Evolutionary conservation across 2,329 filamentous ascomycete genomes (phyloP).

Genomic region (Diaporthe citriasiana): DNA sequence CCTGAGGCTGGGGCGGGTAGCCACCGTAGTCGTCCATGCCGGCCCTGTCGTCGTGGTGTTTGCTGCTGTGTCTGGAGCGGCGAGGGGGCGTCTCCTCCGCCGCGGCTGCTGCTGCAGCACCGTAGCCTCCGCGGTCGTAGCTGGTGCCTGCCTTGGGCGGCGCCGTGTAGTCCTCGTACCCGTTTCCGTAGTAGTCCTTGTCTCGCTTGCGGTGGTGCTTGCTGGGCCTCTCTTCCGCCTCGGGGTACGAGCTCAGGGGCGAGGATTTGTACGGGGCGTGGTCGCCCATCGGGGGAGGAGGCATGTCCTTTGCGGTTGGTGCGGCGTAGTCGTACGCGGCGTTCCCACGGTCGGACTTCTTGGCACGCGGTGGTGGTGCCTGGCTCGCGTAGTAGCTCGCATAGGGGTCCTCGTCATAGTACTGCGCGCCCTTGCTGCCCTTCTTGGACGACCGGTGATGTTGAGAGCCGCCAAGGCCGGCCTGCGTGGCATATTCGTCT

Average conservation of each 20-base stretch:
- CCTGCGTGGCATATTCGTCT: conserved; percentile 15
- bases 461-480: background rate
- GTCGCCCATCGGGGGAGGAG: conserved; percentile 34
- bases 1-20: conserved; percentile 8
- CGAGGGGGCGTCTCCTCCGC: conserved; percentile 31
- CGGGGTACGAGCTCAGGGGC: background rate
- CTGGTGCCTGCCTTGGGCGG: background rate
- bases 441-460: conserved; percentile 25
- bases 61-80: conserved; percentile 33
- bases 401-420: conserved; percentile 35
- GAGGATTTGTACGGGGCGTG: conserved; percentile 30
- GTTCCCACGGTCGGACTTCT: background rate
- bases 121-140: conserved; percentile 19
- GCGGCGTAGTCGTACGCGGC: conserved; percentile 17
- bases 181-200: conserved; percentile 35
- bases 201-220: conserved; percentile 33
- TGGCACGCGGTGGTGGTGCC: conserved; percentile 14
- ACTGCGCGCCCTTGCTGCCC: conserved; percentile 20
- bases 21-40: conserved; percentile 9
- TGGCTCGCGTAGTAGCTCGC: conserved; percentile 15
- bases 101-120: background rate
- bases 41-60: conserved; percentile 27
- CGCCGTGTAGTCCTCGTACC: background rate
- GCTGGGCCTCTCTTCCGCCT: conserved; percentile 25
- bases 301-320: conserved; percentile 8